Evolutionary conservation across 2,329 filamentous ascomycete species (phyloP), one percentile per base, ranked within the genome.

Genomic region (Pezicula carpinea): DNA sequence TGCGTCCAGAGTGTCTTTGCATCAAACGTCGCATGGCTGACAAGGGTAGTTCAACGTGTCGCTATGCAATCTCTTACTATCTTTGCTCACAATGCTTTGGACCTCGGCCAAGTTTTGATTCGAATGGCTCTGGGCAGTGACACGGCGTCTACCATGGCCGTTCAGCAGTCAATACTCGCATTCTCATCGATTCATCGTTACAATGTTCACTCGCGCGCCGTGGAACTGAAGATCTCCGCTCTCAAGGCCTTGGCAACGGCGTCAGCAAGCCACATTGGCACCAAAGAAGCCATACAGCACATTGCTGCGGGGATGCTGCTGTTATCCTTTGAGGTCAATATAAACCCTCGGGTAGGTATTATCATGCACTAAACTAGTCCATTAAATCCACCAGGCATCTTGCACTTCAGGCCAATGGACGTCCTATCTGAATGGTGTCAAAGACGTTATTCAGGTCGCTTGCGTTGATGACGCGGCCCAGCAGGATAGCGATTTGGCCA

Each of bases 291-390:
- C 17, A 31, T 31, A 8, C 40, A 43, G 15, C 40, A 43, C 17
- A 17, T 43, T 18, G 40, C 40, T 13, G 40, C 40, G 4, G 22
- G 40, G 2, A 43, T 43, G 40, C 22, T 43, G 6, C 26, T 43
- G 18, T 43, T 19, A n/a, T 31, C 22, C 8, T 43, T 43, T 32
- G 40, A 43, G 29, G 40, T 43, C 10, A 43, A 31, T 31, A n/a
- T 29, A 6, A 18, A 6, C 7, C 23, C 5, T 23, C n/a, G 17
- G 14, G 32, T 6, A 34, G 5, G 4, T 34, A n/a, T 14, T n/a
- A 34, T 6, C 32, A 6, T 13, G 17, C 34, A 10, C 15, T 17
- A 18, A 11, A 8, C 19, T 10, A 4, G 3, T 15, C n/a, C n/a
- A n/a, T 17, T 8, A 36, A n/a, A 36, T 17, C 8, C 13, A 36